Base-by-base conservation (phyloP, 2,329 filamentous ascomycete genomes). In the Colletotrichum sp. region DNA sequence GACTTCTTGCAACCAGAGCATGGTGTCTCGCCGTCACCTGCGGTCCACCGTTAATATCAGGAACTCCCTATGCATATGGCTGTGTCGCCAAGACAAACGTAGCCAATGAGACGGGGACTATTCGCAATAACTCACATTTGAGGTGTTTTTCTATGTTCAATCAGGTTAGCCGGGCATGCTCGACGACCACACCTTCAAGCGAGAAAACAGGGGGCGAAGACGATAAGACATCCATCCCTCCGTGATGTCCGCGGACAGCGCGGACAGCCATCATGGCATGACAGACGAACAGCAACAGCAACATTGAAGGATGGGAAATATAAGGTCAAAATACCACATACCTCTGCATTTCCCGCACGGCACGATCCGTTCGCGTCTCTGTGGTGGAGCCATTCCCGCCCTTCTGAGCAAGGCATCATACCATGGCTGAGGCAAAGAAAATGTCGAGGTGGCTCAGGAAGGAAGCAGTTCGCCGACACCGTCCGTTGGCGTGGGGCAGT, bases 1-100 rank as follows among this genome's bases (percentile, higher is more conserved):
- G 69, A 57, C 69, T 72, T 72, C 34, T 60, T 57, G 61, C 69
- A 72, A 34, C 48, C 36, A 30, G 61, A 72, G 27, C 69, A 72
- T 19, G 69, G 69, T 32, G 52, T 72, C 15, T 66, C 44, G 44
- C 48, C 61, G 19, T 72, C 69, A 19, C 69, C 69, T 72, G 22
- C n/a, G 44, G 5, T 30, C 36, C 22, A 71, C 19, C 4, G 48
- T 68, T 15, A 28, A 4, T n/a, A 27, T 6, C 65, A 36, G 13
- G 1, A 55, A 16, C 59, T 61, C 27, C 28, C 16, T 28, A n/a
- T 30, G 25, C 15, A 30, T 1, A 30, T 30, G 27, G 4, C 22
- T 0, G 16, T 59, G 5, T 2, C 27, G 25, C 27, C 25, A 13
- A 27, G 27, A 28, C 30, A 27, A 63, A 22, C 0, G 44, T 30